phyloP scores from a whole-genome alignment of 306 rosid species.

The Crotalaria pallida region DNA sequence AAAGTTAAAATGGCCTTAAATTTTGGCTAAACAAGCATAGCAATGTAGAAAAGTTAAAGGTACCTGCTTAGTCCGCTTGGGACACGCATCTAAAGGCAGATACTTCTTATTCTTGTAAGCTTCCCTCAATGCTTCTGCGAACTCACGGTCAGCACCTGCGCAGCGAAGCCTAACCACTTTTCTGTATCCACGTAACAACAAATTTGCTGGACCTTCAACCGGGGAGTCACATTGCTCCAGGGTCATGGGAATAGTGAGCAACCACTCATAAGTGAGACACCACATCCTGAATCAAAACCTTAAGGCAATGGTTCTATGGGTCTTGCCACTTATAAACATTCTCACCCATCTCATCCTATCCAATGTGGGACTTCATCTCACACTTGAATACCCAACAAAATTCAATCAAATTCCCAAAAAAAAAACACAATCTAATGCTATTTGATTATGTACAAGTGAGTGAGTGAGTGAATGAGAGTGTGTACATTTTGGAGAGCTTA shows the following conservation, averaged over 20 bases:
- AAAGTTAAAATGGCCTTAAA: not conserved
- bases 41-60: not conserved
- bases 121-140: conserved; percentile 61
- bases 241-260: too few species aligned
- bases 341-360: too few species aligned
- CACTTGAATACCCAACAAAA: too few species aligned
- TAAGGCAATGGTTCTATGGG: too few species aligned
- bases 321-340: too few species aligned
- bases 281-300: too few species aligned
- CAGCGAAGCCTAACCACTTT: conserved; percentile 56
- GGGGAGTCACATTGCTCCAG: too few species aligned
- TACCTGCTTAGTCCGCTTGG: conserved; percentile 72
- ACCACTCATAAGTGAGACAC: too few species aligned
- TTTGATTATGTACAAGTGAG: not conserved
- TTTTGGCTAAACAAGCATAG: not conserved
- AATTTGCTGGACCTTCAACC: too few species aligned
- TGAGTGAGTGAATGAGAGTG: not conserved
- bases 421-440: not conserved
- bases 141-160: conserved; percentile 60
- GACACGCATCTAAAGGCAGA: conserved; percentile 60
- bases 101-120: conserved; percentile 60
- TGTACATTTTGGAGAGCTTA: conserved; percentile 30
- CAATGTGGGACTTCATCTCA: too few species aligned
- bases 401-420: not conserved
- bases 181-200: conserved; percentile 28